Evolutionary conservation across 2,329 filamentous ascomycete genomes (phyloP), one percentile per base, ranked within the genome.

Genomic region (Epichloe sylvatica): DNA sequence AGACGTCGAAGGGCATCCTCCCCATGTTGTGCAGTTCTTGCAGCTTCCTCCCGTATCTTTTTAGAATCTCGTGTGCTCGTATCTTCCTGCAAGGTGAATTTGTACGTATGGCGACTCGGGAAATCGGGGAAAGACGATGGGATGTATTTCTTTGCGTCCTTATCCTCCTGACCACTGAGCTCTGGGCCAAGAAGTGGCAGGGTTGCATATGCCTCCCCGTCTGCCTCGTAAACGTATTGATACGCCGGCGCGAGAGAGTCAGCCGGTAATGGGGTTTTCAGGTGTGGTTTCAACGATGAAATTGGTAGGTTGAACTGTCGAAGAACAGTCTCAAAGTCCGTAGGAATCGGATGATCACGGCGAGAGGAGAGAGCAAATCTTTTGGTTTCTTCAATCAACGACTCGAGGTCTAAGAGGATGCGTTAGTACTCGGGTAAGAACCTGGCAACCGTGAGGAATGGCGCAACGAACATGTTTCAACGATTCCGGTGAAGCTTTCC

Each of bases 81-180:
- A 52, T 75, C 69, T 17, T 75, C 69, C 35, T 73, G 70, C 2
- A 75, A 74, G 0, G 79, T 83, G 57, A 74, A 77, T 38, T 72
- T 74, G 63, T 81, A 83, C 3, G 79, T 83, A 57, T 83, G 78
- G 43, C 75, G 76, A 60, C 78, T 81, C 0, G 80, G 80, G 52
- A 83, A 83, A 9, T 74, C 69, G 0, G 80, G 80, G 47, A 83
- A 80, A 0, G 71, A 70, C 36, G 66, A 63, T 0, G 80, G 80
- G 11, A 83, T 80, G 61, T 78, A 81, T 23, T 62, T 50, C 56
- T 75, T 76, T 12, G 68, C 62, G 8, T 74, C 69, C 57, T 80
- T 81, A 54, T 83, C 79, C 1, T 67, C 57, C 50, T 71, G 70
- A 37, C 80, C 80, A 51, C 78, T 80, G 2, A 83, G 67, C 49